phyloP scores from a whole-genome alignment of 495 filamentous ascomycete genomes.

The Neurospora pannonica region DNA sequence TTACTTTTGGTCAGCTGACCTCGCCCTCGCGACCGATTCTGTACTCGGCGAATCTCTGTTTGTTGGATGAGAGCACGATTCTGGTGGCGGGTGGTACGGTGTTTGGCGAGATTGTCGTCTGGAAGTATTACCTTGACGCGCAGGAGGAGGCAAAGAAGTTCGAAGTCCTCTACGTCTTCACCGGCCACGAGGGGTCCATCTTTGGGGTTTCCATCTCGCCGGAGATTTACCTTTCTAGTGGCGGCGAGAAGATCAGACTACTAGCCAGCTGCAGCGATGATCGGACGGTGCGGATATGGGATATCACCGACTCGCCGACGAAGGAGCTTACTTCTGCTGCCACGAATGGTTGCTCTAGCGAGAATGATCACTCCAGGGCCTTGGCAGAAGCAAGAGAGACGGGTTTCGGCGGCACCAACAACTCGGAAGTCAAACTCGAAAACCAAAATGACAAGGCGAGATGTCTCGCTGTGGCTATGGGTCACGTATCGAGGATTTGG shows the following conservation, averaged over 20 bases:
- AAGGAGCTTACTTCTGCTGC: background rate
- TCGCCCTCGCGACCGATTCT: slow-evolving; percentile 76
- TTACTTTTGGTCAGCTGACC: slow-evolving; percentile 34
- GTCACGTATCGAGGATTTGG: slow-evolving; percentile 87
- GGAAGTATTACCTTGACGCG: slow-evolving; percentile 51
- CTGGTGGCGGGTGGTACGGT: slow-evolving; percentile 82
- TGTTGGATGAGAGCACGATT: slow-evolving; percentile 43
- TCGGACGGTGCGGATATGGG: slow-evolving; percentile 82
- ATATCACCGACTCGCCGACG: slow-evolving; percentile 43
- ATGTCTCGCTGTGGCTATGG: slow-evolving; percentile 62
- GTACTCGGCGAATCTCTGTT: slow-evolving; percentile 69
- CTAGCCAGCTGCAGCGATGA: slow-evolving; percentile 94
- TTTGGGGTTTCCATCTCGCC: slow-evolving; percentile 78
- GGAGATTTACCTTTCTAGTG: slow-evolving; percentile 29
- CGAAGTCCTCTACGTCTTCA: slow-evolving; percentile 60
- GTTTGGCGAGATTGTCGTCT: slow-evolving; percentile 86
- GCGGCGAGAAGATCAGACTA: slow-evolving; percentile 38
- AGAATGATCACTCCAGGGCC: background rate
- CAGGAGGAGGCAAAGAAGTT: slow-evolving; percentile 5
- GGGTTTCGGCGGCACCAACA: slow-evolving; percentile 31
- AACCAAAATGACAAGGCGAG: slow-evolving; percentile 13
- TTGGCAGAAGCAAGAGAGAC: slow-evolving; percentile 34
- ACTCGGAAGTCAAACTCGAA: slow-evolving; percentile 17
- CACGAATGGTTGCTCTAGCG: background rate
- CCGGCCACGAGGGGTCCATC: slow-evolving; percentile 87